Evolutionary conservation across 2,329 filamentous ascomycete species (phyloP).

Genomic region (Botrytis fabae): DNA sequence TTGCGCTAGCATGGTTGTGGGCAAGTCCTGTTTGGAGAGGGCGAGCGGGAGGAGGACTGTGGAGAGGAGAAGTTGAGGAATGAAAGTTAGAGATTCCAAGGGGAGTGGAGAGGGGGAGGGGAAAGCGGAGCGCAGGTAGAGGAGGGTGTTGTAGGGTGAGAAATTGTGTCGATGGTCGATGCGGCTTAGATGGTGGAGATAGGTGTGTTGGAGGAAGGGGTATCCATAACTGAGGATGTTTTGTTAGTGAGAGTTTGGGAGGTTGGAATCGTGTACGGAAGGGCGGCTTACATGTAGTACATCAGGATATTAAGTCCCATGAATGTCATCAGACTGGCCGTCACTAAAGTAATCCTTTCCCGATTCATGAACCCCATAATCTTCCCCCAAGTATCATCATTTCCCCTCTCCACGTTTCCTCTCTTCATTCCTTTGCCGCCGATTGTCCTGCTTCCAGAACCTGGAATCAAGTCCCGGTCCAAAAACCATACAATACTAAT

Average conservation of each 20-base stretch:
- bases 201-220: conserved; percentile 86
- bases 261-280: background rate
- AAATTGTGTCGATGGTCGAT: conserved; percentile 99
- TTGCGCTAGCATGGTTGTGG: conserved; percentile 86
- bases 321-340: conserved; percentile 73
- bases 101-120: conserved; percentile 42
- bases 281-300: conserved; percentile 64
- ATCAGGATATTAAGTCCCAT: conserved; percentile 71
- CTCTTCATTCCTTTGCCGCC: conserved; percentile 34
- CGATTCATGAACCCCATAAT: conserved; percentile 9
- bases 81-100: conserved; percentile 80
- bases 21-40: conserved; percentile 77
- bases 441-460: conserved; percentile 65
- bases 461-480: conserved; percentile 53
- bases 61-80: conserved; percentile 82
- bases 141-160: conserved; percentile 88
- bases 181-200: conserved; percentile 86
- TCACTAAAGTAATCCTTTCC: conserved; percentile 46
- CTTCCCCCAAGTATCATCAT: conserved; percentile 26
- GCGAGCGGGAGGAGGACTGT: conserved; percentile 72
- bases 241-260: conserved; percentile 10
- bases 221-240: conserved; percentile 62
- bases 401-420: background rate
- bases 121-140: conserved; percentile 79
- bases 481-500: conserved; percentile 80